Evolutionary conservation across 148 eudicot genomes (phyloP).

Genomic region (Hydrangea macrophylla): DNA sequence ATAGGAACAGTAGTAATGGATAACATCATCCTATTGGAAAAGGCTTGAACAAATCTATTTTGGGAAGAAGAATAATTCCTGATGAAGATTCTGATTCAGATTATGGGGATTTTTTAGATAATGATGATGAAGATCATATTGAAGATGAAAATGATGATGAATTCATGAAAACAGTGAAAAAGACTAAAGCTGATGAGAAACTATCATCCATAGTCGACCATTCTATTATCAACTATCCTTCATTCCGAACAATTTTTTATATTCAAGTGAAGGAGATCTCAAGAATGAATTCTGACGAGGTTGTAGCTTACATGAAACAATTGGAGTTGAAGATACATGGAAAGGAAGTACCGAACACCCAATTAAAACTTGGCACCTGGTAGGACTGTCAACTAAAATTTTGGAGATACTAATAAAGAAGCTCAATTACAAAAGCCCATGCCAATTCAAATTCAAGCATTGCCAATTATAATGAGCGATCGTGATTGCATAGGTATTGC

Average conservation of each 20-base stretch:
- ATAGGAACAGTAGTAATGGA: conserved; percentile 22
- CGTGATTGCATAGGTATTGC: too few species aligned
- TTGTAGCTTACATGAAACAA: too few species aligned
- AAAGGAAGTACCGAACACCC: too few species aligned
- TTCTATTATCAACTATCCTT: conserved; percentile 61
- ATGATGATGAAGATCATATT: conserved; percentile 37
- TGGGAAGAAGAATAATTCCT: conserved; percentile 61
- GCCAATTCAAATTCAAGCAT: too few species aligned
- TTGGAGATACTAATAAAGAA: conserved; percentile 64
- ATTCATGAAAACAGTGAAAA: too few species aligned
- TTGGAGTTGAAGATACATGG: too few species aligned
- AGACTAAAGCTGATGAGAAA: too few species aligned
- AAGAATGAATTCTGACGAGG: too few species aligned
- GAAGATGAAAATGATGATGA: conserved; percentile 83
- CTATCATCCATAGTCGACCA: conserved; percentile 78
- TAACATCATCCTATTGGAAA: conserved; percentile 33
- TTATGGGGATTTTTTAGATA: conserved; percentile 37
- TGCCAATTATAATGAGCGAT: too few species aligned
- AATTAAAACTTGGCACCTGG: conserved; percentile 68
- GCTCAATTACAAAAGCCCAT: conserved; percentile 58
- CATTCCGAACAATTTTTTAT: conserved; percentile 62
- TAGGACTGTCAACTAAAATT: conserved; percentile 56
- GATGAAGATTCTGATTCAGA: conserved; percentile 66
- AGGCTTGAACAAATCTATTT: too few species aligned
- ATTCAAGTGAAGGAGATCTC: conserved; percentile 71